phyloP scores from a whole-genome alignment of 495 filamentous ascomycete genomes.

The Daldinia vernicosa region DNA sequence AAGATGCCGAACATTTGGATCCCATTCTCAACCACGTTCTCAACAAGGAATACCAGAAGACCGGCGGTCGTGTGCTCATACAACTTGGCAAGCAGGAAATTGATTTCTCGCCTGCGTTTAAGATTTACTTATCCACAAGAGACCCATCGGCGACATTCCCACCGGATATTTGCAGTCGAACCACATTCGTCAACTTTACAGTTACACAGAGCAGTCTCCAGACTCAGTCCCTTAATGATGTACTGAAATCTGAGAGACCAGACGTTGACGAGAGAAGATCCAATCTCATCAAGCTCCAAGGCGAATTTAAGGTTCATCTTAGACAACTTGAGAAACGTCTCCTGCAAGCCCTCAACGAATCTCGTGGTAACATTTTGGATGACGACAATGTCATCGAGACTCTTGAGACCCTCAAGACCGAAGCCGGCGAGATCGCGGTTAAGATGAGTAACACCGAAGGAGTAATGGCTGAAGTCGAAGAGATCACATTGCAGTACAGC shows the following conservation, averaged over 20 bases:
- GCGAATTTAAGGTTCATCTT: conserved; percentile 97
- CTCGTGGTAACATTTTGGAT: conserved; percentile 96
- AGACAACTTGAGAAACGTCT: conserved; percentile 95
- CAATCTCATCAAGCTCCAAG: conserved; percentile 97
- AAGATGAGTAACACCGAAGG: conserved; percentile 98
- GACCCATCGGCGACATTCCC: conserved; percentile 97
- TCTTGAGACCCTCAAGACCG: conserved; percentile 95
- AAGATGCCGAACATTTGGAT: conserved; percentile 96
- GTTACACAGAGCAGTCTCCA: conserved; percentile 98
- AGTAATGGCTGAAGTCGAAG: conserved; percentile 97
- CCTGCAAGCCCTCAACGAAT: conserved; percentile 95
- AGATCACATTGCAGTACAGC: conserved; percentile 90
- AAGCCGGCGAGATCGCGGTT: conserved; percentile 91
- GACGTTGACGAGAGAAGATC: conserved; percentile 97
- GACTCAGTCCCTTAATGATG: conserved; percentile 95
- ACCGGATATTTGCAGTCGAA: conserved; percentile 97
- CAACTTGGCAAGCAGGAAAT: conserved; percentile 99
- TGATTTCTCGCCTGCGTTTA: conserved; percentile 98
- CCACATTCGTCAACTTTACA: conserved; percentile 99
- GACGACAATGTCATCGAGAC: conserved; percentile 98
- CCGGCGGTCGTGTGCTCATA: conserved; percentile 97
- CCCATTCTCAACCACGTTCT: conserved; percentile 98
- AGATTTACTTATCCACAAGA: conserved; percentile 90
- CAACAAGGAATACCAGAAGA: conserved; percentile 99
- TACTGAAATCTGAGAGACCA: conserved; percentile 94